phyloP scores from a whole-genome alignment of 805 yeast species.

The Metschnikowia anglica region DNA sequence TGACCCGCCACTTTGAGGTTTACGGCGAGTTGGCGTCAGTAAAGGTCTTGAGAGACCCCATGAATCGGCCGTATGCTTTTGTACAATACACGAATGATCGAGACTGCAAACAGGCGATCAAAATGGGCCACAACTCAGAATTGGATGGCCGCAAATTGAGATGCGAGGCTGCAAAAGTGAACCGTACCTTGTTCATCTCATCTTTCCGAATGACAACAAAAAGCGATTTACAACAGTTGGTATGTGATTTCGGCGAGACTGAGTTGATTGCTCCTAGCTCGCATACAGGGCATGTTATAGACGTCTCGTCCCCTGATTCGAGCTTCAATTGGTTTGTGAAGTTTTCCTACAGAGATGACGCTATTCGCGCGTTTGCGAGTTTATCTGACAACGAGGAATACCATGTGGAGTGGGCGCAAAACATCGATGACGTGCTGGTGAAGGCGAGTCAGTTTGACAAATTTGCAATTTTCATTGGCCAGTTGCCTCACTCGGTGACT shows the following conservation, averaged over 20 bases:
- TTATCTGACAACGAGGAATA: constrained; percentile 54
- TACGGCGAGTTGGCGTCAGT: constrained; percentile 75
- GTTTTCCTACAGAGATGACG: constrained; percentile 81
- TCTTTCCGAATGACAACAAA: constrained; percentile 27
- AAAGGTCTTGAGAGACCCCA: constrained; percentile 78
- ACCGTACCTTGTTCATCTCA: constrained; percentile 73
- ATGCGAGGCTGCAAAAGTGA: constrained; percentile 89
- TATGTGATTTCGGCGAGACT: constrained; percentile 67
- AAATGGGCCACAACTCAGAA: constrained; percentile 63
- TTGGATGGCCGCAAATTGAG: constrained; percentile 76
- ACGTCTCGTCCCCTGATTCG: constrained; percentile 15
- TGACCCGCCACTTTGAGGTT: constrained; percentile 61
- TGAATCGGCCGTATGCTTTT: constrained; percentile 86
- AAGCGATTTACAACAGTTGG: constrained; percentile 35
- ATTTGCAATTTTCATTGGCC: constrained; percentile 77
- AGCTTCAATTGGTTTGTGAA: constrained; percentile 66
- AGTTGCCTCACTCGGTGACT: constrained; percentile 54
- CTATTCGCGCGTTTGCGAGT: constrained; percentile 78
- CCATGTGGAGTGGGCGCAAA: constrained; percentile 84
- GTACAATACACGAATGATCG: constrained; percentile 75
- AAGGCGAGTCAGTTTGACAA: constrained; percentile 48
- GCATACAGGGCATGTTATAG: constrained; percentile 28
- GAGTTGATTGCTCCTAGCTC: constrained; percentile 58
- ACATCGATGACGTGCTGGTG: constrained; percentile 50
- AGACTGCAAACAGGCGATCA: constrained; percentile 68